Percentiles rank a stretch among this genome's conserved stretches.
Conservation (phyloP, 2,329 filamentous ascomycete genomes). For the Colletotrichum sp. region DNA sequence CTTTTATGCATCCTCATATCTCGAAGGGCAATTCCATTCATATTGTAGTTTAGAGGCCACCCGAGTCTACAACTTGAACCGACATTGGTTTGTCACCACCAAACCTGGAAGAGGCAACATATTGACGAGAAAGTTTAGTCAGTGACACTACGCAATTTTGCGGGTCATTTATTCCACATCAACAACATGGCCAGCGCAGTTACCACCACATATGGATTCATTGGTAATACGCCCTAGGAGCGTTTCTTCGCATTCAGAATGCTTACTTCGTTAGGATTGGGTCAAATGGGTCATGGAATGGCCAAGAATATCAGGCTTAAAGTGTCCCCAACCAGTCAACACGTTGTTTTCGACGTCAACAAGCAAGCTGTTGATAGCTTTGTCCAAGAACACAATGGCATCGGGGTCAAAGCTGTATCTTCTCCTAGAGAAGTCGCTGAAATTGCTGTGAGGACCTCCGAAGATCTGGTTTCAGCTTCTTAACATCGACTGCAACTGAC, state of each 20-base stretch:
- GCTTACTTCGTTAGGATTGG: background rate
- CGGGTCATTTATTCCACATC: background rate
- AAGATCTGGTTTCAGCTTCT: background rate
- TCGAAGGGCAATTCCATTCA: background rate
- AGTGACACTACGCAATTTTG: background rate
- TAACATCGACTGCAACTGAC: background rate
- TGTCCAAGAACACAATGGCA: background rate
- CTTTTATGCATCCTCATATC: background rate
- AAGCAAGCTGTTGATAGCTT: background rate
- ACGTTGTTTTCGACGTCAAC: background rate
- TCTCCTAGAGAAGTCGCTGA: background rate
- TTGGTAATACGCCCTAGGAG: background rate
- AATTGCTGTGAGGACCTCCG: background rate
- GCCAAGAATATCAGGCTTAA: background rate
- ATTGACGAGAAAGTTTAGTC: background rate
- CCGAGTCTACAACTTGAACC: background rate
- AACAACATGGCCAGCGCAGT: background rate
- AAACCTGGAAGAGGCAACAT: background rate
- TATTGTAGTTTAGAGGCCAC: background rate
- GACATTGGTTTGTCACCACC: background rate
- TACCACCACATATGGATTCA: background rate
- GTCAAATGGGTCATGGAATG: background rate
- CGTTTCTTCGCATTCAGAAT: background rate
- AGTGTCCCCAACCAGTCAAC: background rate
- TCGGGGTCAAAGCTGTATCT: background rate